Base-by-base conservation (phyloP, 2,329 filamentous ascomycete genomes). In the Akanthomyces lecanii region DNA sequence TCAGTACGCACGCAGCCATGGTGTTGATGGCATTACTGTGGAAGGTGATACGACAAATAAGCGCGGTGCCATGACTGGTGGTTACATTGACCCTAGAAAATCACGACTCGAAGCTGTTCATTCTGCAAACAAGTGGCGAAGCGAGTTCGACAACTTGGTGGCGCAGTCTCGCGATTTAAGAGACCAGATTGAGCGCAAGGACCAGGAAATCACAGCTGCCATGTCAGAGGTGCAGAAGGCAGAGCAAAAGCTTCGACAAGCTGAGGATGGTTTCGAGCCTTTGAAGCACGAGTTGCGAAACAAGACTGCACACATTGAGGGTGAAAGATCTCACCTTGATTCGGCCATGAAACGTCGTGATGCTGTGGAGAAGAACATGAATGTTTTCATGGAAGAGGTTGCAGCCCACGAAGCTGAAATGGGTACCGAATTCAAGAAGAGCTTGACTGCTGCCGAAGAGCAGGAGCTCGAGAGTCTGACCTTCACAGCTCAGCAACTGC, bases 41-140 rank as follows among this genome's bases (percentile, higher is more conserved):
- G 93, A 98, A 63, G 95, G 95, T 74, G 94, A 98, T 75, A 91
- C 91, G 38, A 93, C 92, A 1, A 96, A 97, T 77, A 97, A 96
- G 78, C 90, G 94, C 69, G 95, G 95, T 76, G 94, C 93, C 16
- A 86, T 99, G 79, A 97, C 92, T 55, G 95, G 95, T 80, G 95
- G 95, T 69, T 99, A 89, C 72, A 89, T 97, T 66, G 95, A 99
- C 72, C 86, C 90, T 12, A 85, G 90, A 40, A 89, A 88, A 68
- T 98, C 94, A 1, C 89, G 94, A 25, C 82, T 98, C n/a, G 89
- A 94, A 69, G 92, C 90, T 33, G 89, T 97, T 36, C 88, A 89
- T 64, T 82, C 86, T 5, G 85, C 94, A 38, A 86, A 87, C 62
- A 88, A 86, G 69, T 91, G 89, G 81, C 86, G 92, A 42, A 83